Base-by-base conservation (phyloP, 2,329 filamentous ascomycete genomes). In the Seiridium unicorne region DNA sequence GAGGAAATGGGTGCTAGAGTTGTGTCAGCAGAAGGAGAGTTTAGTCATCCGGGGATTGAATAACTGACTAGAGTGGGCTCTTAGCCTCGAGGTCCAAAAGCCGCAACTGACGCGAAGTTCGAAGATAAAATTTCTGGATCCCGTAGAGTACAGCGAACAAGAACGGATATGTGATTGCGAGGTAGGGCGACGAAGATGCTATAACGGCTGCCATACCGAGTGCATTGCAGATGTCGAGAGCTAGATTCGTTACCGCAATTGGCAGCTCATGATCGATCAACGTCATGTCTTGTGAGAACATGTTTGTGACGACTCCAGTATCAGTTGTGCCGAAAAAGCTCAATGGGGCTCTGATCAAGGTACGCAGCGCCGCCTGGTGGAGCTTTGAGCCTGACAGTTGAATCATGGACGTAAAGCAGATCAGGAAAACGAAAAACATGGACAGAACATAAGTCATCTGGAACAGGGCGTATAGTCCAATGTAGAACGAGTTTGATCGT, bases 1-100 rank as follows among this genome's bases (percentile, higher is more conserved):
- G 31, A 81, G 75, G 63, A 87, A 87, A 61, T 86, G 77, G 0
- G 77, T 72, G 63, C 75, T 77, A 35, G 38, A 53, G 2, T 6
- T n/a, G 13, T 53, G n/a, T 53, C 3, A 53, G 49, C 26, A 53
- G 18, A 42, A 42, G 13, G 7, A 7, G 1, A 7, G 7, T 42
- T 42, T 42, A 13, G 13, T 13, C 1, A 42, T 42, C 7, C 26
- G 8, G 32, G n/a, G 32, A 7, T 38, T 31, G 11, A 35, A 13
- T 62, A 36, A 57, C 75, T 13, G 77, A 82, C 72, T 84, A 86
- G 0, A 88, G 72, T 0, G 84, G 84, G 1, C 81, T 81, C 63
- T 88, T 87, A 1, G 82, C 79, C 68, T 89, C 86, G 1, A 89
- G 77, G 51, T 89, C 86, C 9, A 89, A 69, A 26, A 86, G 76